These are phyloP conservation scores for Globisporangium parvum DNA, from an alignment of 352 stramenopile species.

Conservation along the genomic window DNA sequence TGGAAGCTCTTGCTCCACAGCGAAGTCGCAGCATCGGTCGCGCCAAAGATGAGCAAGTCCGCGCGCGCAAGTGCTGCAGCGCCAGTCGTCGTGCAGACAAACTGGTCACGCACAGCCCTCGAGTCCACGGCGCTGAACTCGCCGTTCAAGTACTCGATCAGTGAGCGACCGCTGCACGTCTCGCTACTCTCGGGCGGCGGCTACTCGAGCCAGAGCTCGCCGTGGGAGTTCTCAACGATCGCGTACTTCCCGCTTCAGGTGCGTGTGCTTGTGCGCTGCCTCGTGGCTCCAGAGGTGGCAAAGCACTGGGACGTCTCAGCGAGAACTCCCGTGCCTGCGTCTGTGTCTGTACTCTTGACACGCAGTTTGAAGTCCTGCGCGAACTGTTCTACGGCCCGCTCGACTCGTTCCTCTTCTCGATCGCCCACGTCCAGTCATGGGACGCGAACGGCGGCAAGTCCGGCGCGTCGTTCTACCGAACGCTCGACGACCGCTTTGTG, in stretches of 20 bases:
- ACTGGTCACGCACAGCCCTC: constrained; percentile 64
- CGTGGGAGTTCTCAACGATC: constrained; percentile 71
- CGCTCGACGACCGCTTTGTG: constrained; percentile 95
- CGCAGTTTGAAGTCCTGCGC: constrained; percentile 90
- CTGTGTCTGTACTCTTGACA: background rate
- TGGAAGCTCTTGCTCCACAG: constrained; percentile 60
- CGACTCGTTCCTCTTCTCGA: constrained; percentile 70
- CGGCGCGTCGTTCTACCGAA: constrained; percentile 94
- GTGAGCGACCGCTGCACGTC: constrained; percentile 58
- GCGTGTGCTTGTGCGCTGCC: no score
- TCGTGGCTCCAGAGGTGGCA: no score
- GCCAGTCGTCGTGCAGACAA: constrained; percentile 33
- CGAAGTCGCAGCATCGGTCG: constrained; percentile 23
- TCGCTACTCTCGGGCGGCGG: constrained; percentile 41
- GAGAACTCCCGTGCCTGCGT: background rate
- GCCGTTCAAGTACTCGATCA: constrained; percentile 57
- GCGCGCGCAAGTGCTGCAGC: background rate
- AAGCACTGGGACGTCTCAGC: no score
- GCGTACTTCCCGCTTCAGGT: constrained; percentile 81
- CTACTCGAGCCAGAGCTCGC: constrained; percentile 24
- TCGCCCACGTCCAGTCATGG: constrained; percentile 84
- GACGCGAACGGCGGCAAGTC: constrained; percentile 96
- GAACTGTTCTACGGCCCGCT: constrained; percentile 81
- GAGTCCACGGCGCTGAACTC: constrained; percentile 32
- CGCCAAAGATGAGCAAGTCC: constrained; percentile 9